Conservation (phyloP, 2,329 filamentous ascomycete genomes). For the Cladosporium austrohemisphaericum region DNA sequence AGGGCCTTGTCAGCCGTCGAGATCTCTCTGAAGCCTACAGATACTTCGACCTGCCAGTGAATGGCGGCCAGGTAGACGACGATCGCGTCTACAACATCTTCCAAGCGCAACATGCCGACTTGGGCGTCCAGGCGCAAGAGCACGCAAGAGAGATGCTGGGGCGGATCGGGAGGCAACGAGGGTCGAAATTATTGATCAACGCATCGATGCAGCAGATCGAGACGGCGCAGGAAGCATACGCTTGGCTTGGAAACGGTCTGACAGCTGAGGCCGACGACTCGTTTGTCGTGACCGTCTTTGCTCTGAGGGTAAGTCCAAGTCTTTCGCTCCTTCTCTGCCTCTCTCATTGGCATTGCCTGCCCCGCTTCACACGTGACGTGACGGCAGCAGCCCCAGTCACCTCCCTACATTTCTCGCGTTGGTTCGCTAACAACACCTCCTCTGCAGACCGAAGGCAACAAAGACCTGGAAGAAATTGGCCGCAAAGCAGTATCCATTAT, state of each 20-base stretch:
- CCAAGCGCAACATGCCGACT: slow-evolving; percentile 54
- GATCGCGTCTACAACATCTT: slow-evolving; percentile 61
- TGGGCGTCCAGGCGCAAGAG: slow-evolving; percentile 51
- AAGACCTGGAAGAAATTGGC: slow-evolving; percentile 47
- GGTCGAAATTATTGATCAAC: slow-evolving; percentile 55
- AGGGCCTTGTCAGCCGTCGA: slow-evolving; percentile 54
- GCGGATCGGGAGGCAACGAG: slow-evolving; percentile 57
- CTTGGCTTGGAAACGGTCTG: slow-evolving; percentile 55
- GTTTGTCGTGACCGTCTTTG: slow-evolving; percentile 55
- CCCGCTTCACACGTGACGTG: background rate
- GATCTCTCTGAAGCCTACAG: slow-evolving; percentile 58
- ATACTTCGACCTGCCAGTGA: slow-evolving; percentile 53
- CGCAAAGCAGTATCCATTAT: slow-evolving; percentile 57
- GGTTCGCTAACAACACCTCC: slow-evolving; percentile 1
- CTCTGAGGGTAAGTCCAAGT: slow-evolving; percentile 52
- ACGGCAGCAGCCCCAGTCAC: slow-evolving; percentile 2
- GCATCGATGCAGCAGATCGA: slow-evolving; percentile 57
- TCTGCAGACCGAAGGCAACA: slow-evolving; percentile 49
- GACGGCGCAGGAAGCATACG: slow-evolving; percentile 61
- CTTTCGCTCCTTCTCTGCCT: background rate
- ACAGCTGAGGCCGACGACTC: slow-evolving; percentile 49
- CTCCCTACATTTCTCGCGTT: background rate
- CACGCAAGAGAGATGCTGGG: slow-evolving; percentile 55
- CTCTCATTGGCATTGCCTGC: background rate
- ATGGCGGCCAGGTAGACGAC: slow-evolving; percentile 48